Evolutionary conservation across 164 flowering plant genomes (phyloP).

Genomic region (Malania oleifera): DNA sequence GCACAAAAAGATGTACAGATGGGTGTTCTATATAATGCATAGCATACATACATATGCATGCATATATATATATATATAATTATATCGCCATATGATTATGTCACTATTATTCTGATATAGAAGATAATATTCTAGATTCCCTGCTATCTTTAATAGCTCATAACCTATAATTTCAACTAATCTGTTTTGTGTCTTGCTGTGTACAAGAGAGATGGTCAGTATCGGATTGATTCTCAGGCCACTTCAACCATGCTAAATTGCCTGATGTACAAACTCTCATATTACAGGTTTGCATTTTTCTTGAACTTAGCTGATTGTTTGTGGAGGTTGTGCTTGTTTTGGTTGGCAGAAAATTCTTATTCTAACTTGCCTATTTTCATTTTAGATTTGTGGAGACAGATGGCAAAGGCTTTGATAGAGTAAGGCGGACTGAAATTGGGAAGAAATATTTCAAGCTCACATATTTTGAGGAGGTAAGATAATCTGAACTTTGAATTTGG

Average conservation of each 20-base stretch:
- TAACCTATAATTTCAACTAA: not conserved
- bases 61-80: no score
- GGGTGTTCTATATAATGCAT: no score
- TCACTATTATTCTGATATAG: no score
- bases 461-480: conserved; percentile 93
- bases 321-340: not conserved
- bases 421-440: conserved; percentile 92
- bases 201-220: conserved; percentile 87
- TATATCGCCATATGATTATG: no score
- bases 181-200: conserved; percentile 6
- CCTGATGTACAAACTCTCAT: conserved; percentile 97
- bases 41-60: no score
- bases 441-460: conserved; percentile 89
- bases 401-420: conserved; percentile 91
- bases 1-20: no score
- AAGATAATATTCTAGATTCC: not conserved
- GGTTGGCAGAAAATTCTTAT: not conserved
- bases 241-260: conserved; percentile 94
- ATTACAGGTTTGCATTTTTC: conserved; percentile 67
- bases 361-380: not conserved
- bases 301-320: not conserved
- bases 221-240: conserved; percentile 91
- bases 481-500: not conserved
- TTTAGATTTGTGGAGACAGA: conserved; percentile 92
- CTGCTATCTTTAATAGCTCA: not conserved